phyloP scores from a whole-genome alignment of 306 rosid genomes.

The Lotus japonicus region DNA sequence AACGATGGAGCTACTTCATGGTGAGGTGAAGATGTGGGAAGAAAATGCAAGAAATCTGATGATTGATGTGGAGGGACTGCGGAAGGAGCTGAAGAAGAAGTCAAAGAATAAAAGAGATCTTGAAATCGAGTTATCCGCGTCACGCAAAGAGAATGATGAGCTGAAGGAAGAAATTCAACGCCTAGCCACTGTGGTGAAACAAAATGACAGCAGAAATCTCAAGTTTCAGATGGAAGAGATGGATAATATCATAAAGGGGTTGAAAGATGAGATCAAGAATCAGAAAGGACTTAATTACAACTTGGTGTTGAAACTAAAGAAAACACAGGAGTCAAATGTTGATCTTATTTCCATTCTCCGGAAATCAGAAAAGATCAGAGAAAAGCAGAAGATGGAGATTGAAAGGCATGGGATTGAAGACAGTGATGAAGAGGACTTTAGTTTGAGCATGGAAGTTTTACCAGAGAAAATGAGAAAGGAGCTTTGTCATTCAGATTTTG shows the following conservation, averaged over 20 bases:
- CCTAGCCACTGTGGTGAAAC: slow-evolving; percentile 3
- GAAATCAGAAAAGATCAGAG: slow-evolving; percentile 25
- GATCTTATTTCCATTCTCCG: slow-evolving; percentile 24
- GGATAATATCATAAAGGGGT: slow-evolving; percentile 25
- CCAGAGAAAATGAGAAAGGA: slow-evolving; percentile 24
- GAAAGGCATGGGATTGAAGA: slow-evolving; percentile 22
- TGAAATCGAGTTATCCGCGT: slow-evolving; percentile 20
- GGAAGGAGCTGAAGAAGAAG: slow-evolving; percentile 18
- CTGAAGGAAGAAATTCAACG: slow-evolving; percentile 28
- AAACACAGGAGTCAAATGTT: slow-evolving; percentile 18
- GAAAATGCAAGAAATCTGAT: slow-evolving; percentile 20
- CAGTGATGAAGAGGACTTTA: slow-evolving; percentile 31
- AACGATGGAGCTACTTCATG: slow-evolving; percentile 36
- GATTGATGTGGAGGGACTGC: slow-evolving; percentile 24
- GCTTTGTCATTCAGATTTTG: slow-evolving; percentile 13
- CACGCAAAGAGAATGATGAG: background rate
- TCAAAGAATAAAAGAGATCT: slow-evolving; percentile 23
- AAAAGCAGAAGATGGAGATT: slow-evolving; percentile 29
- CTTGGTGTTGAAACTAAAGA: slow-evolving; percentile 28
- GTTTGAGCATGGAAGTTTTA: slow-evolving; percentile 18
- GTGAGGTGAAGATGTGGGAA: slow-evolving; percentile 39
- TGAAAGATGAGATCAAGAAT: slow-evolving; percentile 30
- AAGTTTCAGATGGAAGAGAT: slow-evolving; percentile 22
- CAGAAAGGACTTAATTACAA: slow-evolving; percentile 20
- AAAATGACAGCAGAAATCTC: slow-evolving; percentile 20